phyloP scores from a whole-genome alignment of 129 eudicot genomes.

The Ambrosia artemisiifolia region DNA sequence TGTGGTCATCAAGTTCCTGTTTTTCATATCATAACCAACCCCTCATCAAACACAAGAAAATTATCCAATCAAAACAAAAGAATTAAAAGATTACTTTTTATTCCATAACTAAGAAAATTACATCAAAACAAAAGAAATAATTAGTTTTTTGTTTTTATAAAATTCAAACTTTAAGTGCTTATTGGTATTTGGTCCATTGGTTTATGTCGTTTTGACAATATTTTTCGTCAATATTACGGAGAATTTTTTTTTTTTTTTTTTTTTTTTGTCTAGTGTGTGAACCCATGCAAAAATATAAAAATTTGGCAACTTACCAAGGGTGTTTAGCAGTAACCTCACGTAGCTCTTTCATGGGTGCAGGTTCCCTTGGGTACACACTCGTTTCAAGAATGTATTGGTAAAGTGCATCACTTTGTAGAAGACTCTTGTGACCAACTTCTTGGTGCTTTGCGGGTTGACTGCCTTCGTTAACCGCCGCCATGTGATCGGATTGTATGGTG shows the following conservation, averaged over 20 bases:
- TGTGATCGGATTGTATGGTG: slow-evolving; percentile 11
- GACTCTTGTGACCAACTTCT: slow-evolving; percentile 69
- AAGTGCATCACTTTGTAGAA: slow-evolving; percentile 62
- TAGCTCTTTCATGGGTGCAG: slow-evolving; percentile 56
- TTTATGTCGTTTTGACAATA: no score
- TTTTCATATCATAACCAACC: slow-evolving; percentile 6
- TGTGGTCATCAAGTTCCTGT: slow-evolving; percentile 58
- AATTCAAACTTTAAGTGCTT: not conserved
- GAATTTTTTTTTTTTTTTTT: no score
- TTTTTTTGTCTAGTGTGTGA: no score
- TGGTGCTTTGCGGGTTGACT: slow-evolving; percentile 44
- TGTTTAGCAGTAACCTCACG: slow-evolving; percentile 63
- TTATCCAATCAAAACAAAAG: not conserved
- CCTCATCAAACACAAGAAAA: not conserved
- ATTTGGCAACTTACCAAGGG: slow-evolving; percentile 37
- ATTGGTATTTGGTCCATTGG: no score
- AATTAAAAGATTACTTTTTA: no score
- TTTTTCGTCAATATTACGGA: no score
- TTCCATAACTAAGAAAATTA: not conserved
- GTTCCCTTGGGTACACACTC: slow-evolving; percentile 61
- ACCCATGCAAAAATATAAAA: not conserved
- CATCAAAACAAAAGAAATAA: not conserved
- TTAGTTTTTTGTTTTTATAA: no score
- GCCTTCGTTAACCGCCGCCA: slow-evolving; percentile 32
- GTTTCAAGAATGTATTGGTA: slow-evolving; percentile 63